Evolutionary conservation across 129 eudicot genomes (phyloP).

Genomic region (Pseudognaphalium luteoalbum): DNA sequence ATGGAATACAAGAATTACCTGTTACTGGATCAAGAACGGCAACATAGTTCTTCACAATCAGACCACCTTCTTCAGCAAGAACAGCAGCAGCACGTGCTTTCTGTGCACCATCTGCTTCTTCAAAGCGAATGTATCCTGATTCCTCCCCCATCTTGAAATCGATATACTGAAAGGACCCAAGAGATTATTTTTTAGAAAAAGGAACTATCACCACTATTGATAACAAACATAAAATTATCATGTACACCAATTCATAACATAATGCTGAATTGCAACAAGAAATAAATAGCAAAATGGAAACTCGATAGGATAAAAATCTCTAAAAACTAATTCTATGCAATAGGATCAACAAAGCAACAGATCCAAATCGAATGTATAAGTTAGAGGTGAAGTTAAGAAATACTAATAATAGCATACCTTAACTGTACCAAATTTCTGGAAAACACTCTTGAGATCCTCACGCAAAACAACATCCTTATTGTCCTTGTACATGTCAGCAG

Average conservation of each 20-base stretch:
- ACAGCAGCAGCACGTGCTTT: slow-evolving; percentile 97
- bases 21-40: slow-evolving; percentile 81
- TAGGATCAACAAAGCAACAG: not conserved
- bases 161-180: slow-evolving; percentile 47
- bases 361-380: not conserved
- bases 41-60: slow-evolving; percentile 74
- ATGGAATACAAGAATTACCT: slow-evolving; percentile 39
- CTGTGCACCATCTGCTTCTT: slow-evolving; percentile 72
- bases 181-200: not conserved
- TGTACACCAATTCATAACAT: not conserved
- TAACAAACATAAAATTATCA: not conserved
- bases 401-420: slow-evolving; percentile 51
- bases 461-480: slow-evolving; percentile 75
- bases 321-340: not conserved
- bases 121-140: slow-evolving; percentile 86
- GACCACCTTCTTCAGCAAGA: slow-evolving; percentile 87
- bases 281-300: not conserved
- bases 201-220: not conserved
- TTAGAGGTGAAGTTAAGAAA: not conserved
- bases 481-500: slow-evolving; percentile 58
- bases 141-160: slow-evolving; percentile 85
- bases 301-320: no score
- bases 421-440: slow-evolving; percentile 76
- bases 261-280: not conserved
- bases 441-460: slow-evolving; percentile 78